Percentiles rank a stretch among this genome's conserved stretches.
Conservation (phyloP, 306 rosid species). For the Echinosophora koreensis region DNA sequence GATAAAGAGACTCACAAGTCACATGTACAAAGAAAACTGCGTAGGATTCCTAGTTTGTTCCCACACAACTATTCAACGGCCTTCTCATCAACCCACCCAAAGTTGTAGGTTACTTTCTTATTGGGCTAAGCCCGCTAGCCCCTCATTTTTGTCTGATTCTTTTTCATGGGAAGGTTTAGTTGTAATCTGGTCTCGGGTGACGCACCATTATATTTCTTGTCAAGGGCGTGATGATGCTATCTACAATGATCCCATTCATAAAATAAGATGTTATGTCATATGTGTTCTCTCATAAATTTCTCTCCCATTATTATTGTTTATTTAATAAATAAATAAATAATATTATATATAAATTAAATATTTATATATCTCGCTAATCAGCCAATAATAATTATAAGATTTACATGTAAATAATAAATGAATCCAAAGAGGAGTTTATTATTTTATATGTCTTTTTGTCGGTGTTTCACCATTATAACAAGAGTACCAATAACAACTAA, state of each 20-base stretch:
- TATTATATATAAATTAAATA: not conserved
- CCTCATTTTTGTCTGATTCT: constrained; percentile 8
- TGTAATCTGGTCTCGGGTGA: not conserved
- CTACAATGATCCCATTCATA: not conserved
- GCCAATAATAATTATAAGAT: too few relatives aligned
- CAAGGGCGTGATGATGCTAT: not conserved
- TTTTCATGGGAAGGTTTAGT: not conserved
- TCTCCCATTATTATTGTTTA: not conserved
- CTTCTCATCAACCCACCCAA: not conserved
- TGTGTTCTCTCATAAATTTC: too few relatives aligned
- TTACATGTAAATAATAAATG: too few relatives aligned
- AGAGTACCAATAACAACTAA: too few relatives aligned
- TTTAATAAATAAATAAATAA: not conserved
- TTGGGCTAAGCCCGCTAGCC: not conserved
- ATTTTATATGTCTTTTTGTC: too few relatives aligned
- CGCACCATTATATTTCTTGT: not conserved
- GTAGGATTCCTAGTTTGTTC: not conserved
- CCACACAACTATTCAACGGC: not conserved
- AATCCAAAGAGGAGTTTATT: too few relatives aligned
- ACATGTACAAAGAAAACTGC: not conserved
- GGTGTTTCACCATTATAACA: too few relatives aligned
- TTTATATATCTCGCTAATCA: too few relatives aligned
- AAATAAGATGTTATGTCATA: too few relatives aligned
- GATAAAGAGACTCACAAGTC: not conserved
- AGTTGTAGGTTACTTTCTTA: not conserved